Conservation (phyloP, 2,329 filamentous ascomycete species). For the Diaporthe longicolla region DNA sequence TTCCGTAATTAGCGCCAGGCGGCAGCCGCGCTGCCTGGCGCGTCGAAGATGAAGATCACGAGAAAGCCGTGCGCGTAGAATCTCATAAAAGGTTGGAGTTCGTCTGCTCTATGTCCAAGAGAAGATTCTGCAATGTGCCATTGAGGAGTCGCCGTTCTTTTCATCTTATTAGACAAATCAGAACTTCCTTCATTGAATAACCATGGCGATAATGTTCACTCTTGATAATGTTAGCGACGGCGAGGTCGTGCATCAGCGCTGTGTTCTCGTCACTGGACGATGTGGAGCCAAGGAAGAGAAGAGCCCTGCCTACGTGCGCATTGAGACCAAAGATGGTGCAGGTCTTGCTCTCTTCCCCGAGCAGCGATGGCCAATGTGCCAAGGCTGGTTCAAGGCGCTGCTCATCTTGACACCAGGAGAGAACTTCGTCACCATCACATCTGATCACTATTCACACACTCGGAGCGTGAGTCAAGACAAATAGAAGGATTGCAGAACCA, state of each 20-base stretch:
- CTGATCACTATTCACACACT: neutral
- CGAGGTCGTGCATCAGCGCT: constrained; percentile 6
- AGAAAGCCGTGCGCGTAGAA: neutral
- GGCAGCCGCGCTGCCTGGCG: constrained; percentile 9
- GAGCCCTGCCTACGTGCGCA: neutral
- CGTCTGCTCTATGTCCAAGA: neutral
- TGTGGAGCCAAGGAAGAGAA: neutral
- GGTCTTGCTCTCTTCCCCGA: constrained; percentile 38
- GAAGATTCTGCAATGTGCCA: neutral
- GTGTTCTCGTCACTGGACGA: constrained; percentile 11
- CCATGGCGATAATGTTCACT: neutral
- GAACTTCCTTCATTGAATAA: neutral
- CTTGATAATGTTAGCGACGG: constrained; percentile 14
- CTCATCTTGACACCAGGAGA: constrained; percentile 44
- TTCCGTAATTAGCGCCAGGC: constrained; percentile 8
- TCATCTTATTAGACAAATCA: neutral
- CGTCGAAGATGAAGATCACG: neutral
- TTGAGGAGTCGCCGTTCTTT: neutral
- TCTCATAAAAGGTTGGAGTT: neutral
- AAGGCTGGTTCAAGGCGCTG: constrained; percentile 45
- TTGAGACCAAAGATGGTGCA: constrained; percentile 3
- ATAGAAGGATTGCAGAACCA: neutral
- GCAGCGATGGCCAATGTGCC: constrained; percentile 44
- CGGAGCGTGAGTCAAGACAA: neutral
- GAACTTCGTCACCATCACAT: constrained; percentile 37